These are phyloP conservation scores for Rhinocladiella mackenziei DNA, from an alignment of 2,329 filamentous ascomycete species.

Conservation along the genomic window DNA sequence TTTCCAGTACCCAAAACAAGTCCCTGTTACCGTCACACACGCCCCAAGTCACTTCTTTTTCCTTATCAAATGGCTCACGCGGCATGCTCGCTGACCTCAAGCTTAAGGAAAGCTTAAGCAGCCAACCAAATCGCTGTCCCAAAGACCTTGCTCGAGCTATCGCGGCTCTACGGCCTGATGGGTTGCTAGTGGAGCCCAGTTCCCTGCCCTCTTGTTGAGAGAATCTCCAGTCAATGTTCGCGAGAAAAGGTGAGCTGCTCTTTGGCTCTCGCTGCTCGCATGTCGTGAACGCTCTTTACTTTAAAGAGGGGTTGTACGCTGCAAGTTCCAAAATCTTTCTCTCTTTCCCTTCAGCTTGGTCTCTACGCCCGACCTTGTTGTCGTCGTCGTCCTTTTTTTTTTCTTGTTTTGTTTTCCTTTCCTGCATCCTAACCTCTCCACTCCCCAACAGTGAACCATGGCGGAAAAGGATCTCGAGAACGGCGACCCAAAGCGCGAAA, in stretches of 20 bases:
- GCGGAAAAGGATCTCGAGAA: conserved; percentile 32
- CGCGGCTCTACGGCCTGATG: conserved; percentile 31
- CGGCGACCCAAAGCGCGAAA: conserved; percentile 30
- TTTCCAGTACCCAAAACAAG: conserved; percentile 19
- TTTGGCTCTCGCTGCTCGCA: conserved; percentile 25
- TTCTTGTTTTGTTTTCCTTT: conserved; percentile 26
- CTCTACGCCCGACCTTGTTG: conserved; percentile 29
- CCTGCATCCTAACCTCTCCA: conserved; percentile 29
- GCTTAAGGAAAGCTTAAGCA: conserved; percentile 32
- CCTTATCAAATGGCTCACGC: conserved; percentile 31
- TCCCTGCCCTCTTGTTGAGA: no score
- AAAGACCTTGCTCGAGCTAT: conserved; percentile 29
- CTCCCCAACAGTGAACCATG: conserved; percentile 29
- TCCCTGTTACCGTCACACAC: conserved; percentile 15
- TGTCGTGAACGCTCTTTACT: conserved; percentile 28
- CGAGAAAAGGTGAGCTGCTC: conserved; percentile 27
- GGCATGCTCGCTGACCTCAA: conserved; percentile 30
- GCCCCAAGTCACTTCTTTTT: conserved; percentile 9
- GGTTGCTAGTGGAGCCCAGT: conserved; percentile 29
- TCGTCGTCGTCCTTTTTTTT: conserved; percentile 24
- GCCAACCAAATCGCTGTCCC: conserved; percentile 27
- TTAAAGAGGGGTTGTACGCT: conserved; percentile 31
- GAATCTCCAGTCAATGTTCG: conserved; percentile 27
- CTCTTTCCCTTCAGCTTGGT: conserved; percentile 30
- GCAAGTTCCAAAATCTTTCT: conserved; percentile 22